phyloP scores from a whole-genome alignment of 495 filamentous ascomycete genomes.

The Chaetomium cochliodes region DNA sequence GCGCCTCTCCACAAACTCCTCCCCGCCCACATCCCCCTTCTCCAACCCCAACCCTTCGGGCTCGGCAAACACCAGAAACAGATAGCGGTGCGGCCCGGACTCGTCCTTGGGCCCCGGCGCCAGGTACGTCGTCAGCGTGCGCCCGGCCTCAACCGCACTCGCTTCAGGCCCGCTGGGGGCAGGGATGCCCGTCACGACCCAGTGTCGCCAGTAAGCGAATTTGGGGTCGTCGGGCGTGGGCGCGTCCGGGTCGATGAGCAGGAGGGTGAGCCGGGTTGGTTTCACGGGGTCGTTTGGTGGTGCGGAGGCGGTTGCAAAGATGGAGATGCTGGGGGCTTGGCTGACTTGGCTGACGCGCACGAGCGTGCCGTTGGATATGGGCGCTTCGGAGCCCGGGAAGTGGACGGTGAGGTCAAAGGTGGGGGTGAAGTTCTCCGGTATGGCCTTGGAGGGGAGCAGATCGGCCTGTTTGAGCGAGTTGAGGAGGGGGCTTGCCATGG shows the following conservation, averaged over 20 bases:
- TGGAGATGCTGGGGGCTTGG: background rate
- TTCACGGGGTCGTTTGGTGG: background rate
- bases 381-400: background rate
- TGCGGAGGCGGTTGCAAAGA: background rate
- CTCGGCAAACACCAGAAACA: slow-evolving; percentile 12
- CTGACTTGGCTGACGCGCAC: slow-evolving; percentile 8
- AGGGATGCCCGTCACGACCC: slow-evolving; percentile 1
- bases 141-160: background rate
- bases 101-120: slow-evolving; percentile 15
- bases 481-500: background rate
- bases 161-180: no score
- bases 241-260: slow-evolving; percentile 15
- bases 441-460: slow-evolving; percentile 6
- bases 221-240: slow-evolving; percentile 15
- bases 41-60: background rate
- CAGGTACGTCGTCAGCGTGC: slow-evolving; percentile 8
- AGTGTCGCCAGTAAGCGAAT: slow-evolving; percentile 16
- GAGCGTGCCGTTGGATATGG: slow-evolving; percentile 7
- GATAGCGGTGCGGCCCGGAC: slow-evolving; percentile 8
- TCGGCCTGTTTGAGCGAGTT: background rate
- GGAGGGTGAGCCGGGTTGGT: background rate
- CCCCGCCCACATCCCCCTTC: slow-evolving; percentile 6
- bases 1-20: slow-evolving; percentile 13
- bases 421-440: slow-evolving; percentile 2
- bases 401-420: slow-evolving; percentile 1